Evolutionary conservation across 164 flowering plant genomes (phyloP).

Genomic region (Houttuynia cordata): DNA sequence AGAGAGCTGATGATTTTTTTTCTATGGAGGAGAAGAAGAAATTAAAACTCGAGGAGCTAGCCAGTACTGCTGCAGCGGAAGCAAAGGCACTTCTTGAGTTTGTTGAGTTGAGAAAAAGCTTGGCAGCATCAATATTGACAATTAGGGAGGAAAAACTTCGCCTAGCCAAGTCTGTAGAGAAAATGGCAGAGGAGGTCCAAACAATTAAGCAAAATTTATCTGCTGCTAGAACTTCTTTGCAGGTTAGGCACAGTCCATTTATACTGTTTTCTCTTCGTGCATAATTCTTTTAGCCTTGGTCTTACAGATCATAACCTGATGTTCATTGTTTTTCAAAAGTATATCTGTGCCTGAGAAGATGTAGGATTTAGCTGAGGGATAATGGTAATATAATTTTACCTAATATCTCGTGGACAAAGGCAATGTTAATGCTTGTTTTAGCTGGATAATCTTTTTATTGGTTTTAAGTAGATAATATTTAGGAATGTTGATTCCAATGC

Average conservation of each 20-base stretch:
- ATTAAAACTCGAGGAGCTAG: slow-evolving; percentile 35
- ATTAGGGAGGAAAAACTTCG: slow-evolving; percentile 42
- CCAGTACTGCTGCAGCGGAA: slow-evolving; percentile 34
- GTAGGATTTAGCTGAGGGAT: too few species aligned
- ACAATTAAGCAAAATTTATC: slow-evolving; percentile 40
- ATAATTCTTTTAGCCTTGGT: not conserved
- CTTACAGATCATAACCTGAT: too few species aligned
- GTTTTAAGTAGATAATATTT: too few species aligned
- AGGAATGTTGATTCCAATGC: too few species aligned
- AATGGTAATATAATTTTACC: too few species aligned
- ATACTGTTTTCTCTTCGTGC: not conserved
- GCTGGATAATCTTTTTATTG: too few species aligned
- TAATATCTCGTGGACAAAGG: too few species aligned
- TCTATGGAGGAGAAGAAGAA: slow-evolving; percentile 35
- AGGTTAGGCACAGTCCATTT: slow-evolving; percentile 27
- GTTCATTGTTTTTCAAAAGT: too few species aligned
- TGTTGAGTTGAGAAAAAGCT: slow-evolving; percentile 33
- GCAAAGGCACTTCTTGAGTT: slow-evolving; percentile 39
- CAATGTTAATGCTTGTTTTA: too few species aligned
- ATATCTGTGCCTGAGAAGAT: too few species aligned
- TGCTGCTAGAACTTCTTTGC: slow-evolving; percentile 51
- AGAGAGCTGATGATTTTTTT: slow-evolving; percentile 35
- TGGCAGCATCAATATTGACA: slow-evolving; percentile 33
- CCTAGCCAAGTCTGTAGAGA: slow-evolving; percentile 50
- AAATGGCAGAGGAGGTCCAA: slow-evolving; percentile 40